Evolutionary conservation across 306 rosid genomes (phyloP).

Genomic region (Acacia melanoxylon): DNA sequence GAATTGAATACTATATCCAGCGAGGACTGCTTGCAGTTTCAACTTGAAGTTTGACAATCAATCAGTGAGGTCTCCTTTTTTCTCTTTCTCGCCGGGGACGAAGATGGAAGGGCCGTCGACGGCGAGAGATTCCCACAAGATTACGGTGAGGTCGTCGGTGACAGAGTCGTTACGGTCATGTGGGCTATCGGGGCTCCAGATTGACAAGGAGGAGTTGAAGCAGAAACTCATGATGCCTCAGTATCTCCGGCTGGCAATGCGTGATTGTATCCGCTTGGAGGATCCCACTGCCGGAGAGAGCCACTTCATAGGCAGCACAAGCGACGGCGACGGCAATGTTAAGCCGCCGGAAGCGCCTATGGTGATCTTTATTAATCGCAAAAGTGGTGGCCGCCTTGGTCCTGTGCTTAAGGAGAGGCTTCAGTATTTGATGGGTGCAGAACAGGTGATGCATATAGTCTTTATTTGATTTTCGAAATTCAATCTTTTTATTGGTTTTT

Average conservation of each 20-base stretch:
- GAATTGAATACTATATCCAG: neutral
- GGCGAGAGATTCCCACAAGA: constrained; percentile 44
- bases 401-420: constrained; percentile 79
- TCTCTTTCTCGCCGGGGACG: neutral
- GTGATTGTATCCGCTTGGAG: constrained; percentile 60
- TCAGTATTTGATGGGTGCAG: constrained; percentile 71
- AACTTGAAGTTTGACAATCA: neutral
- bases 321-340: neutral
- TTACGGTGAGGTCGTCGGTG: constrained; percentile 45
- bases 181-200: constrained; percentile 49
- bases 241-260: constrained; percentile 75
- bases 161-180: constrained; percentile 65
- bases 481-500: neutral
- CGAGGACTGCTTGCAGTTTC: neutral
- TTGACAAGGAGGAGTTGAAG: constrained; percentile 66
- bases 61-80: neutral
- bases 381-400: constrained; percentile 87
- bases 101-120: constrained; percentile 48
- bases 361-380: constrained; percentile 75
- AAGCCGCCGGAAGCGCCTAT: constrained; percentile 56
- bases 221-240: constrained; percentile 64
- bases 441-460: constrained; percentile 56
- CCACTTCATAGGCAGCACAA: neutral
- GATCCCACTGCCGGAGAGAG: constrained; percentile 55
- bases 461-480: neutral